Base-by-base conservation (phyloP, 495 filamentous ascomycete species). In the Umbilicaria muhlenbergii region DNA sequence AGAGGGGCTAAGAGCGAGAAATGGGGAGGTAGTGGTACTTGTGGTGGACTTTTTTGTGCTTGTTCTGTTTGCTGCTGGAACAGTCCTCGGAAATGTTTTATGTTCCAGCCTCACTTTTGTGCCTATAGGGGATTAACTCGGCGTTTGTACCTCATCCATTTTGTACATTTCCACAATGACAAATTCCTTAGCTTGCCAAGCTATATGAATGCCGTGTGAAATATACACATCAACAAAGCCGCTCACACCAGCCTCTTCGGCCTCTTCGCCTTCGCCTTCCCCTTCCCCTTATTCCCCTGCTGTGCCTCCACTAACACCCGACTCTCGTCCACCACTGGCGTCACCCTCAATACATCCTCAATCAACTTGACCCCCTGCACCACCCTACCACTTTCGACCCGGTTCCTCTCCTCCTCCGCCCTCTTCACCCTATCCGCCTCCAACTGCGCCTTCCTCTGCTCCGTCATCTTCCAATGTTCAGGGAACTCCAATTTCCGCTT, bases 401-500 rank as follows among this genome's bases (percentile, higher is more conserved):
- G 71, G 45, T 54, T 34, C 44, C 67, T 51, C 39, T 81, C 77
- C 32, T 62, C 51, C 37, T 66, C 39, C 39, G 63, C 48, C 13
- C 66, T 56, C 54, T 74, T 56, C 36, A 64, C 54, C 34, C 83
- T 73, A 33, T 66, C 63, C 32, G 67, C 74, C 34, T 71, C 71
- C 38, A 95, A 60, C 55, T 79, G 68, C 52, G 65, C 58, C 57
- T 66, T 75, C 48, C 85, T 71, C 61, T 78, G 69, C 43, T 74
- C 65, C 5, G 77, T 86, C 74, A 95, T 64, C 34, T 67, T 70
- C 91, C 91, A 98, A 42, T 75, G 69, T 46, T 74, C 68, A 1
- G 91, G 91, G 65, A 94, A 96, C 43, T 63, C 71, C 28, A 68
- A 70, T 51, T 73, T 73, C 35, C 45, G 41, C 63, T 83, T 88